Conservation (phyloP, 371 early-diverging fungal species). For the Thermomucor indicae-seudaticae region DNA sequence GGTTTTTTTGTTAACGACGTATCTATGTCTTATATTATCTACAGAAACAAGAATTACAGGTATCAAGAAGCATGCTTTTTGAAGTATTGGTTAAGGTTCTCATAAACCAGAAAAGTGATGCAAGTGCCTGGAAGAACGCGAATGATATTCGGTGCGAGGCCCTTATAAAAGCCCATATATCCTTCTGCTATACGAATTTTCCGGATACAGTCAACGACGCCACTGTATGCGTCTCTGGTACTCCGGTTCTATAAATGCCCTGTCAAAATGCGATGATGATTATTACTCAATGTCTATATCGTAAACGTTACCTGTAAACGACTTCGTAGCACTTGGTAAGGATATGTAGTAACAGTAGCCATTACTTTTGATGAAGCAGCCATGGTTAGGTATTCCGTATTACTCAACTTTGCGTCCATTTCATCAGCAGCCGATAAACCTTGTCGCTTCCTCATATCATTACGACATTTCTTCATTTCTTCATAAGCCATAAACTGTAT, state of each 20-base stretch:
- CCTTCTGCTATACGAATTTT: conserved; percentile 78
- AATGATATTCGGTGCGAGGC: conserved; percentile 83
- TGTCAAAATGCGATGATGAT: no score
- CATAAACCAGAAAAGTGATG: conserved; percentile 95
- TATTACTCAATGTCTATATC: background rate
- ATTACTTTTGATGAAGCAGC: conserved; percentile 84
- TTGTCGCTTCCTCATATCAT: conserved; percentile 26
- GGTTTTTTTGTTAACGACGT: no score
- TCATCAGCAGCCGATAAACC: conserved; percentile 27
- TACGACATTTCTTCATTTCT: conserved; percentile 80
- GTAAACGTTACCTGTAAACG: conserved; percentile 73
- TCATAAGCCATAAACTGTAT: conserved; percentile 97
- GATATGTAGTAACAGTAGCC: conserved; percentile 89
- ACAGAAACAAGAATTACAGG: no score
- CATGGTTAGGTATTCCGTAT: conserved; percentile 80
- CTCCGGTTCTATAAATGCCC: conserved; percentile 21
- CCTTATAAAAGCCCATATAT: conserved; percentile 90
- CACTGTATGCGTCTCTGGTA: conserved; percentile 51
- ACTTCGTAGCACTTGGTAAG: conserved; percentile 90
- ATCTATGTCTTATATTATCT: no score
- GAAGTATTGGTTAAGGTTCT: conserved; percentile 73
- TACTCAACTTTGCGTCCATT: conserved; percentile 43
- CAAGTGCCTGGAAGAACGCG: conserved; percentile 94
- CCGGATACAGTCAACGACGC: conserved; percentile 67
- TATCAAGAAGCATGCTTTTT: conserved; percentile 50